A percentile compares a stretch with the other conserved stretches of the same genome.
Evolutionary conservation across 108 stramenopile genomes (phyloP).

Genomic region (Pseudonitzschia pungens): DNA sequence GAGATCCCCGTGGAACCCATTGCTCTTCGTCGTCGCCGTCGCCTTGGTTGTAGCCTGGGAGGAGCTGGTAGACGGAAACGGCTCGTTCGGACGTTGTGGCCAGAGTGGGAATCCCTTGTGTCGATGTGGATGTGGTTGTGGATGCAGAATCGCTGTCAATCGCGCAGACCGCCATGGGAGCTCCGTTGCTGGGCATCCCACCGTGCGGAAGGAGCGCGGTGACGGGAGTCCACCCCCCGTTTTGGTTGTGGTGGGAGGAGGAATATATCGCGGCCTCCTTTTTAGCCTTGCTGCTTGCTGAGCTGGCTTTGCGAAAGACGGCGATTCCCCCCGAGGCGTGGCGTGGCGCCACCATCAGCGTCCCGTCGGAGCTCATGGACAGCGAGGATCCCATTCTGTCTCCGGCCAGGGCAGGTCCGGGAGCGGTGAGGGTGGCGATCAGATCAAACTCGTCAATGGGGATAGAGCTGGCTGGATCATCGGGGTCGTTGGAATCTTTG

Average conservation of each 20-base stretch:
- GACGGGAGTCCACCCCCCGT: too few relatives aligned
- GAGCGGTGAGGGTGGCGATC: not conserved
- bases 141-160: too few relatives aligned
- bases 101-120: not conserved
- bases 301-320: too few relatives aligned
- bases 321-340: not conserved
- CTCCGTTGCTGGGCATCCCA: too few relatives aligned
- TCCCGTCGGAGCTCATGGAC: slow-evolving; percentile 9
- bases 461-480: not conserved
- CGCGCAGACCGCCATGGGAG: too few relatives aligned
- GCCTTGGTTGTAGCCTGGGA: not conserved
- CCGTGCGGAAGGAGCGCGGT: too few relatives aligned
- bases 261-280: not conserved
- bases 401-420: not conserved
- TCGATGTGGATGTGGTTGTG: too few relatives aligned
- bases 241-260: too few relatives aligned
- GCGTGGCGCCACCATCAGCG: slow-evolving; percentile 7
- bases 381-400: slow-evolving; percentile 25
- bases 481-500: not conserved
- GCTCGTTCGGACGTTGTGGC: not conserved
- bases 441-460: not conserved
- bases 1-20: not conserved
- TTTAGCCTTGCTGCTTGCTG: not conserved
- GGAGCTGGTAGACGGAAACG: not conserved
- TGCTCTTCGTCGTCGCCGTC: not conserved